Base-by-base conservation (phyloP, 1,139 yeast species). In the Suhomyces wounanorum region DNA sequence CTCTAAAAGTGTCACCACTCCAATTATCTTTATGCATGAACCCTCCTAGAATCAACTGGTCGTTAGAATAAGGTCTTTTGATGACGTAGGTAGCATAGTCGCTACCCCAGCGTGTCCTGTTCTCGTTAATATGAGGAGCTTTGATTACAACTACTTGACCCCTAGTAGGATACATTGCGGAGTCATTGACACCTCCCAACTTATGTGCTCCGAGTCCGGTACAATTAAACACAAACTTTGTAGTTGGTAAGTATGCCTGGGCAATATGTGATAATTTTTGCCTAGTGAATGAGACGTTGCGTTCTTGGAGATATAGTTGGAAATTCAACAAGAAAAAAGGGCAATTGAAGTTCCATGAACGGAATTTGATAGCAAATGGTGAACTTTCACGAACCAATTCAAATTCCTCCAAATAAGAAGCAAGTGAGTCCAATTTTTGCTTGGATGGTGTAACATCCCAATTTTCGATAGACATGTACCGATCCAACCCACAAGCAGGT, bases 11-110 rank as follows among this genome's bases (percentile, higher is more conserved):
- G 51, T 81, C 84, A 18, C 78, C 81, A 26, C 79, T 73, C 82
- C 84, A 82, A 59, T 81, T 78, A 52, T 75, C 78, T 55, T 74
- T 75, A 58, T 85, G 89, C 59, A 82, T 65, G 58, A 75, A 86
- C 1, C 92, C 92, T 40, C 94, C 94, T 30, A 86, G 73, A 31
- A 87, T 75, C 44, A 86, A 75, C 56, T 84, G 84, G 56, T 82
- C 83, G 49, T 73, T 72, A 18, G 87, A 80, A 49, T 77, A 70
- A 0, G 90, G 89, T 52, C 92, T 77, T 49, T 89, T 89, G 61
- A 86, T 85, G 48, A 84, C 75, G 59, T 87, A 87, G 0, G 88
- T 84, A 7, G 87, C 85, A 51, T 69, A 69, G 41, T 71, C 75
- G 11, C 66, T 67, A 28, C 82, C 82, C 83, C 87, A 83, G 56